Conservation (phyloP, 2,329 filamentous ascomycete species). For the Penicillium freii region DNA sequence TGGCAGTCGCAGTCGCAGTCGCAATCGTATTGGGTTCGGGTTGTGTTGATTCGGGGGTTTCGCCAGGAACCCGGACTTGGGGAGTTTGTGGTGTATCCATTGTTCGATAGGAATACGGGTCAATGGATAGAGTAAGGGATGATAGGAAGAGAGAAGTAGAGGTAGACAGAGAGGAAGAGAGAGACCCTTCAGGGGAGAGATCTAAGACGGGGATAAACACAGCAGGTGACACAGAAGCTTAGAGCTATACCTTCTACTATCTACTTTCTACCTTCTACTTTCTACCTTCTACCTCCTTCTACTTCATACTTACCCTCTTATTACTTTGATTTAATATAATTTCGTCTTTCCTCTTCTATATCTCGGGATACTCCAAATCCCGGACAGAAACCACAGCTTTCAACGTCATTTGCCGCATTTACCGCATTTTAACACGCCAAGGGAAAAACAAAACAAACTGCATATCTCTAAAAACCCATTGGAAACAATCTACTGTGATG, state of each 20-base stretch:
- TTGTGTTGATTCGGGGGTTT: not conserved
- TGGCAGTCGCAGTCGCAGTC: constrained; percentile 19
- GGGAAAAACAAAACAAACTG: no score
- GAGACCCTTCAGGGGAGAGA: not conserved
- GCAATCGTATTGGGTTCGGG: not conserved
- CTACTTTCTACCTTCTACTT: no score
- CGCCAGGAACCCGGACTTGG: constrained; percentile 17
- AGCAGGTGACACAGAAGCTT: not conserved
- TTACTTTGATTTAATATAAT: not conserved
- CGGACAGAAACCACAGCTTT: not conserved
- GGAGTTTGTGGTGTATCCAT: constrained; percentile 9
- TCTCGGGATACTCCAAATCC: not conserved
- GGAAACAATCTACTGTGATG: not conserved
- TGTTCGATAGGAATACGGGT: no score
- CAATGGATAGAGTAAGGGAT: not conserved
- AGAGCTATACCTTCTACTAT: no score
- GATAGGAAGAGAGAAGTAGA: not conserved
- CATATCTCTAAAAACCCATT: no score
- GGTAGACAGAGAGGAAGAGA: not conserved
- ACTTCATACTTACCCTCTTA: not conserved
- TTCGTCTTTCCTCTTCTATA: not conserved
- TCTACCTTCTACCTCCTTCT: not conserved
- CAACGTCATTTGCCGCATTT: not conserved
- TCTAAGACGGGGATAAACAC: not conserved
- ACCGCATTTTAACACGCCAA: not conserved